Evolutionary conservation across 1,139 yeast species (phyloP).

Genomic region (Yamadazyma dushanensis): DNA sequence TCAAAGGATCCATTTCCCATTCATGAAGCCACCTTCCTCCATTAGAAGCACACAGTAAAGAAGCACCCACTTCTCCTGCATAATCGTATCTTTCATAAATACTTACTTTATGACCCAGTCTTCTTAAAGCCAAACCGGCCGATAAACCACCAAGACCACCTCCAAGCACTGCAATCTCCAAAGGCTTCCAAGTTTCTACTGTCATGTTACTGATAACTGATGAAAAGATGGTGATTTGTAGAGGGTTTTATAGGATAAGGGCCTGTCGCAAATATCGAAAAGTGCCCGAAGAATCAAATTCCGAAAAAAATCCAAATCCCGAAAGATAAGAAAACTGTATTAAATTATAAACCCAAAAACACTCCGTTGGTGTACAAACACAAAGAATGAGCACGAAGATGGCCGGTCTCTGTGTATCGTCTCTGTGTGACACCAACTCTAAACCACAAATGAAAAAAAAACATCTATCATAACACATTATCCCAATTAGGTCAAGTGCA

Average conservation of each 20-base stretch:
- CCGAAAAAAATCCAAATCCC: too few relatives aligned
- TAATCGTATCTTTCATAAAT: constrained; percentile 31
- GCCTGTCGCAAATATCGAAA: constrained; percentile 5
- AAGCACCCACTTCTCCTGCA: constrained; percentile 43
- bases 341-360: too few relatives aligned
- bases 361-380: too few relatives aligned
- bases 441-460: constrained; percentile 1
- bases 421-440: neutral
- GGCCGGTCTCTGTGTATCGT: too few relatives aligned
- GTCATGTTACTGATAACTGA: constrained; percentile 10
- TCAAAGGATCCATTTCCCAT: constrained; percentile 18
- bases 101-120: constrained; percentile 33
- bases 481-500: neutral
- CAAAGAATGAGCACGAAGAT: too few relatives aligned
- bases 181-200: constrained; percentile 12
- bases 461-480: neutral
- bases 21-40: constrained; percentile 16
- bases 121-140: constrained; percentile 31
- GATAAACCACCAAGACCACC: constrained; percentile 43
- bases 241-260: neutral
- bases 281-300: too few relatives aligned
- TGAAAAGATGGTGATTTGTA: neutral
- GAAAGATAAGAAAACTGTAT: too few relatives aligned
- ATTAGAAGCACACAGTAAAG: constrained; percentile 19
- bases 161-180: constrained; percentile 28